Percentiles rank a stretch among this genome's conserved stretches.
Evolutionary conservation across 176 grass and related monocot genomes (phyloP).

Genomic region (Phyllostachys edulis): DNA sequence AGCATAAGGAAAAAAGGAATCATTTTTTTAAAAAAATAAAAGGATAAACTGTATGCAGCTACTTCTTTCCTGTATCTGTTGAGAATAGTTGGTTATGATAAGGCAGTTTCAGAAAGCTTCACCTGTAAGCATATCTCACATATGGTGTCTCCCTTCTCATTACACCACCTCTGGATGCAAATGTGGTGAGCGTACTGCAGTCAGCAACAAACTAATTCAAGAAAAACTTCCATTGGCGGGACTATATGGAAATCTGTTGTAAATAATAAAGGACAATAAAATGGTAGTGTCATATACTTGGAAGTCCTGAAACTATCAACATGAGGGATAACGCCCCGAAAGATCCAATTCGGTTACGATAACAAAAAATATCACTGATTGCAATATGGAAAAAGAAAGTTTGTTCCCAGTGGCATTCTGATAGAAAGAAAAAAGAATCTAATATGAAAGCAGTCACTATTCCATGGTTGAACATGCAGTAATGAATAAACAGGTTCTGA

Average conservation of each 20-base stretch:
- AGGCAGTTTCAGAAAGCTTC: conserved; percentile 22
- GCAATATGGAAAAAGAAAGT: not conserved
- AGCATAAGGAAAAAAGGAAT: not conserved
- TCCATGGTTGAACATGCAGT: not conserved
- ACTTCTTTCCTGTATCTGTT: conserved; percentile 19
- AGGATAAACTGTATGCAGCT: not conserved
- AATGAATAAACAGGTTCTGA: not conserved
- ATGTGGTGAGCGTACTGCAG: conserved; percentile 75
- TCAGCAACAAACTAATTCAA: conserved; percentile 26
- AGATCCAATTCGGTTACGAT: not conserved
- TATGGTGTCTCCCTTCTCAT: conserved; percentile 75
- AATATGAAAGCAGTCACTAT: not conserved
- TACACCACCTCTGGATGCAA: conserved; percentile 87
- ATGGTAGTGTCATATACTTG: not conserved
- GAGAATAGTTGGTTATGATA: not conserved
- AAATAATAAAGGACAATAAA: not conserved
- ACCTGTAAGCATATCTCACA: conserved; percentile 98
- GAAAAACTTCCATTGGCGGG: not conserved
- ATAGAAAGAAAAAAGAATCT: not conserved
- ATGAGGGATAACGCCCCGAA: not conserved
- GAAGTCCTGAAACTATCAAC: not conserved
- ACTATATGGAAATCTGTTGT: not conserved
- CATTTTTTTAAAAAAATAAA: not conserved
- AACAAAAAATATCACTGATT: not conserved
- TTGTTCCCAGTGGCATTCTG: not conserved